Conservation (phyloP, 1,284 basidiomycete species). For the Cystobasidiaceae sp. region DNA sequence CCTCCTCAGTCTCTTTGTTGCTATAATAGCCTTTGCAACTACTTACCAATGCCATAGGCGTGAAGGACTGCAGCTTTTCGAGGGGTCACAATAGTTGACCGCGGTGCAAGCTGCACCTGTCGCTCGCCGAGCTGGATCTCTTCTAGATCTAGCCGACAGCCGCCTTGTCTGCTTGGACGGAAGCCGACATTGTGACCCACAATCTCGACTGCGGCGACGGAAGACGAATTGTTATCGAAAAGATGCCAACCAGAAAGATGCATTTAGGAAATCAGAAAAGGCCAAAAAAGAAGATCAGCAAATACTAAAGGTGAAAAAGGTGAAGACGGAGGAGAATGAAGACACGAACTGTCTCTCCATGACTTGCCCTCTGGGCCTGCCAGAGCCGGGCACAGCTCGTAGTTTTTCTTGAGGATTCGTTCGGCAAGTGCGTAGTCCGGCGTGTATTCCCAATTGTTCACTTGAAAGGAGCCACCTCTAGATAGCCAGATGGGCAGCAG, state of each 20-base stretch:
- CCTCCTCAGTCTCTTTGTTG: not conserved
- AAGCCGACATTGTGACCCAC: conserved; percentile 63
- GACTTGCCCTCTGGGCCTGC: conserved; percentile 42
- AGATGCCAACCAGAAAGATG: no score
- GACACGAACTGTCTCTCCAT: conserved; percentile 44
- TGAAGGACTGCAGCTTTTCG: conserved; percentile 50
- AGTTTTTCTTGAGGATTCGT: conserved; percentile 47
- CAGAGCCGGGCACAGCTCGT: conserved; percentile 46
- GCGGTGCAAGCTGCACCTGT: conserved; percentile 39
- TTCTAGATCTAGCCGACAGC: conserved; percentile 63
- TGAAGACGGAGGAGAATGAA: no score
- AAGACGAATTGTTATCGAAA: no score
- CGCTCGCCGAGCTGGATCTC: conserved; percentile 50
- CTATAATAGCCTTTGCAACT: no score
- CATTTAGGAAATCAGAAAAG: not conserved
- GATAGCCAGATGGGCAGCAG: not conserved
- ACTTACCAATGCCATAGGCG: not conserved
- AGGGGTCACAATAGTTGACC: conserved; percentile 50
- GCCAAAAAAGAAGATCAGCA: no score
- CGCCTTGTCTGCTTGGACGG: conserved; percentile 63
- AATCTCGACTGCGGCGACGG: conserved; percentile 48
- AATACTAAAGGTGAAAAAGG: no score
- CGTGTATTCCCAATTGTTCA: conserved; percentile 44
- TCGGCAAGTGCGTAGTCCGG: conserved; percentile 43
- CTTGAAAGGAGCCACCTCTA: conserved; percentile 45